Evolutionary conservation across 768 basidiomycete species (phyloP), one percentile per base, ranked within the genome.

Genomic region (Panaeolus cyanescens): DNA sequence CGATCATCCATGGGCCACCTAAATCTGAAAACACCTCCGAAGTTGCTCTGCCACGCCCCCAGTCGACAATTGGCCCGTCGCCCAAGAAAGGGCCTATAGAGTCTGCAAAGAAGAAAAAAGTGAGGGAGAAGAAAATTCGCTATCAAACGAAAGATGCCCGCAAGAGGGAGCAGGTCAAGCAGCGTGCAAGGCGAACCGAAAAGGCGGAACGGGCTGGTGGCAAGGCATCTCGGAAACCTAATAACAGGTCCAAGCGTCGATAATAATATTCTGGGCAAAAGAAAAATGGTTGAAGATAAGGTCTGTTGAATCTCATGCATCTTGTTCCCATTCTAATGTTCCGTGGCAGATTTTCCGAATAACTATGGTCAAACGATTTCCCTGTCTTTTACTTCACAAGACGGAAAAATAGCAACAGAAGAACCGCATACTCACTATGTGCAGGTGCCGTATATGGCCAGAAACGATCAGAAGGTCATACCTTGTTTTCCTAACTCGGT

Each of bases 81-180:
- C 30, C 13, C 55, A 55, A 30, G 56, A 59, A 45, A 34, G 53
- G 12, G 55, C 32, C 60, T 45, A n/a, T 28, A 56, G 10, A 25
- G 30, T 30, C 59, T 20, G 58, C 53, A n/a, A 25, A 61, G 5
- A 75, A 71, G 59, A 65, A 71, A 58, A 75, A 74, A 71, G 20
- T 66, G 19, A 75, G 70, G 65, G 59, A 67, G 31, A 69, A 80
- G 67, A 85, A 85, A 63, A 69, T 89, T 59, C 83, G 80, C 61
- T 93, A 93, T 71, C 86, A 92, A 74, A 91, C 86, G 4, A 90
- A 86, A 65, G 82, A 83, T 31, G 90, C 82, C 32, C 79, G 92
- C 62, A 85, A 81, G 63, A 75, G 77, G 54, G 85, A 91, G 58
- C 81, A 79, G 62, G 75, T 76, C 57, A 91, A 89, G 70, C 91